Evolutionary conservation across 2,329 filamentous ascomycete genomes (phyloP).

Genomic region (Reticulascus tulasneorum): DNA sequence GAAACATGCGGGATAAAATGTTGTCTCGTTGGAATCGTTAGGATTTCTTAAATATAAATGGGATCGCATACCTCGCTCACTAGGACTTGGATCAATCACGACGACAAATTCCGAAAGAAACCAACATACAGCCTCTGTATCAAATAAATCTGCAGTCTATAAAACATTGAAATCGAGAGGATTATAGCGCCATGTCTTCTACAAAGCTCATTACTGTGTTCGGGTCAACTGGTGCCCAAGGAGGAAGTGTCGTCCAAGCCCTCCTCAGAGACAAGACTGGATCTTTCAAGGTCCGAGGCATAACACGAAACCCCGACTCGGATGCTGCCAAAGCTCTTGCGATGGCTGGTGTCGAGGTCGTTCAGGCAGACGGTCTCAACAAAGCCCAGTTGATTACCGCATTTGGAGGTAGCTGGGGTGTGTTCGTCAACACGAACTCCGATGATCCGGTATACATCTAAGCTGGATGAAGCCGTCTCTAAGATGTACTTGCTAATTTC

Average conservation of each 20-base stretch:
- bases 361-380: slow-evolving; percentile 23
- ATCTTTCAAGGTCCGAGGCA: slow-evolving; percentile 21
- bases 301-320: slow-evolving; percentile 24
- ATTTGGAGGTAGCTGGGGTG: slow-evolving; percentile 27
- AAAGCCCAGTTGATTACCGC: slow-evolving; percentile 19
- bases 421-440: slow-evolving; percentile 29
- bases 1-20: too few species aligned
- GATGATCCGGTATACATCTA: slow-evolving; percentile 23
- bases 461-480: too few species aligned
- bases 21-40: too few species aligned
- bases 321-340: slow-evolving; percentile 22
- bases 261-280: slow-evolving; percentile 24
- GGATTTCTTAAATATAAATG: too few species aligned
- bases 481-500: too few species aligned
- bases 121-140: too few species aligned
- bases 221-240: slow-evolving; percentile 26
- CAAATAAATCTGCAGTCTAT: too few species aligned
- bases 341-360: slow-evolving; percentile 22
- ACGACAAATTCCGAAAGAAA: too few species aligned
- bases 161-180: too few species aligned
- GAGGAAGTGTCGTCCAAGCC: slow-evolving; percentile 24
- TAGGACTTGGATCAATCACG: too few species aligned
- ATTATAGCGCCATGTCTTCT: slow-evolving; percentile 19
- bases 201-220: slow-evolving; percentile 26
- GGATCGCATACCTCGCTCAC: too few species aligned